These are phyloP conservation scores for Leccinum variicolor DNA, from an alignment of 768 basidiomycete genomes.

Conservation along the genomic window DNA sequence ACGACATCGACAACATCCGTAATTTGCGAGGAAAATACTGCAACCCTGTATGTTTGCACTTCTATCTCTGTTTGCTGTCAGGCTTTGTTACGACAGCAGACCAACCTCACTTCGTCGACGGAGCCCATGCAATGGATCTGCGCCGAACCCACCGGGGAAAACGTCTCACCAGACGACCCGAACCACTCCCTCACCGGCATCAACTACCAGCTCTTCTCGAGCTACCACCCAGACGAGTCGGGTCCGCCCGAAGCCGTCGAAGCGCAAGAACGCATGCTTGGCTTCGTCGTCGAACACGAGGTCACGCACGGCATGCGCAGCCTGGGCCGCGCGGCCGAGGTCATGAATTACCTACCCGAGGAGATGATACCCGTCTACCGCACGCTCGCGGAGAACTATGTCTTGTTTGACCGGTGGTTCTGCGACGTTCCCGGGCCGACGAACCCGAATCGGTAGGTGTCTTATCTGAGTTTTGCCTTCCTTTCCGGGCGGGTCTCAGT, in stretches of 20 bases:
- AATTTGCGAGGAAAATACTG: conserved; percentile 18
- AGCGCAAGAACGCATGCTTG: conserved; percentile 16
- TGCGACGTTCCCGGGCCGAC: conserved; percentile 27
- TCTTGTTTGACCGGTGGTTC: conserved; percentile 23
- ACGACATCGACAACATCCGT: conserved; percentile 24
- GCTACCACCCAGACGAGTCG: conserved; percentile 21
- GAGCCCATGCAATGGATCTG: conserved; percentile 12
- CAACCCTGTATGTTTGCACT: conserved; percentile 15
- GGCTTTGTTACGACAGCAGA: conserved; percentile 2
- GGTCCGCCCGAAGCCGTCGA: not conserved
- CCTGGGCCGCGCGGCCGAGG: conserved; percentile 15
- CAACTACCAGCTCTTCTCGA: conserved; percentile 22
- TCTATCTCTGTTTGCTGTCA: not conserved
- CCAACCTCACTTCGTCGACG: conserved; percentile 7
- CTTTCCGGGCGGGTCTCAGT: not conserved
- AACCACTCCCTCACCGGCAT: conserved; percentile 24
- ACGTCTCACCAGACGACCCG: conserved; percentile 25
- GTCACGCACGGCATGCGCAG: conserved; percentile 10
- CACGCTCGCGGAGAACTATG: conserved; percentile 23
- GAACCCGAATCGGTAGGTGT: conserved; percentile 22
- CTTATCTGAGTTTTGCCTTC: not conserved
- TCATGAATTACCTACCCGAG: conserved; percentile 20
- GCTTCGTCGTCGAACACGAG: conserved; percentile 22
- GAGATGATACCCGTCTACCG: conserved; percentile 23
- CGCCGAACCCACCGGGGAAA: conserved; percentile 13